phyloP scores from a whole-genome alignment of 2,329 filamentous ascomycete genomes.

The Ustilaginoidea virens region DNA sequence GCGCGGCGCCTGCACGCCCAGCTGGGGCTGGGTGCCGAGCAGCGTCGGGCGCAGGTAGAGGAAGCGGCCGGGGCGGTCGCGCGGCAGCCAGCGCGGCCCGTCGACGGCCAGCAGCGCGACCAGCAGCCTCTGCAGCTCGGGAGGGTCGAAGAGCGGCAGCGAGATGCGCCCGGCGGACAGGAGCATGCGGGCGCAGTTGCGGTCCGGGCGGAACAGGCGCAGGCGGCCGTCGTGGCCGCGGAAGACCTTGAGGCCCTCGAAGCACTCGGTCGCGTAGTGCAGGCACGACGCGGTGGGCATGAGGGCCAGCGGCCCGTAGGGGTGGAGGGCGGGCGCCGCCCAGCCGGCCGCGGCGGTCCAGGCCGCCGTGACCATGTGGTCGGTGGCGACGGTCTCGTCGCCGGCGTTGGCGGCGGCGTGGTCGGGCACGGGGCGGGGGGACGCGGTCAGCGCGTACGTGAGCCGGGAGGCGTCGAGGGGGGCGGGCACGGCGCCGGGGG shows the following conservation, averaged over 20 bases:
- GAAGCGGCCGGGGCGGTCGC: constrained; percentile 49
- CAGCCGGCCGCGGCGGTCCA: constrained; percentile 57
- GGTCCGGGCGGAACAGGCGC: constrained; percentile 61
- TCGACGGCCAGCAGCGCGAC: constrained; percentile 56
- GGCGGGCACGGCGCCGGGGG: constrained; percentile 31
- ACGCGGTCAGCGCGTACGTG: constrained; percentile 34
- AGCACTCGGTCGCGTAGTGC: constrained; percentile 85
- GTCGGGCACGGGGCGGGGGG: constrained; percentile 36
- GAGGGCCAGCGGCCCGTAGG: constrained; percentile 62
- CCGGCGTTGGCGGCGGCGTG: constrained; percentile 30
- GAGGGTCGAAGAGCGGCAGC: constrained; percentile 56
- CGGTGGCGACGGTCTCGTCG: constrained; percentile 47
- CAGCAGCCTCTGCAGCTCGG: constrained; percentile 60
- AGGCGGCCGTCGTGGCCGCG: constrained; percentile 61
- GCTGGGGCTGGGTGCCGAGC: constrained; percentile 66
- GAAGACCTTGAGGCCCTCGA: constrained; percentile 74
- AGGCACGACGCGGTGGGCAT: constrained; percentile 69
- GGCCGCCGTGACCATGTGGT: constrained; percentile 71
- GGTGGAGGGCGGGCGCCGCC: constrained; percentile 56
- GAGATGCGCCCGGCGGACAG: constrained; percentile 50
- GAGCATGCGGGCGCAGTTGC: constrained; percentile 52
- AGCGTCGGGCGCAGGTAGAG: constrained; percentile 78
- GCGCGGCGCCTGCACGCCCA: constrained; percentile 66
- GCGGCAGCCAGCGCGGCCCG: constrained; percentile 65
- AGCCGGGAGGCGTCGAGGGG: constrained; percentile 49